These are phyloP conservation scores for Selenicereus undatus DNA, from an alignment of 148 eudicot genomes.

Conservation along the genomic window DNA sequence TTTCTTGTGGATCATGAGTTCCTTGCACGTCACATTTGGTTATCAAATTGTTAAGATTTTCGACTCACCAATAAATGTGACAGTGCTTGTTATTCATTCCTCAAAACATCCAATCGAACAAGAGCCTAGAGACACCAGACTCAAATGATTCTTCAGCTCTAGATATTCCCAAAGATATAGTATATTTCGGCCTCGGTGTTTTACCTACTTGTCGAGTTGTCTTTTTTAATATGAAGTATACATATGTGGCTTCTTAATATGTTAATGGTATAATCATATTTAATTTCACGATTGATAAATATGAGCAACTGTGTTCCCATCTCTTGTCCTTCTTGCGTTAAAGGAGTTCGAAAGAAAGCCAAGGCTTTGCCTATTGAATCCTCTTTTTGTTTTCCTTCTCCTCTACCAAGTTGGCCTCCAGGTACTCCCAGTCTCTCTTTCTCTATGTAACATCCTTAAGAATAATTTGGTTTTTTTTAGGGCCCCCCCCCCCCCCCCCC, in stretches of 20 bases:
- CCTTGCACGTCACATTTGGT: slow-evolving; percentile 19
- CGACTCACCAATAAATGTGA: not conserved
- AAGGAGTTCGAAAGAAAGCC: not conserved
- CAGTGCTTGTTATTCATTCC: not conserved
- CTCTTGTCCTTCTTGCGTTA: not conserved
- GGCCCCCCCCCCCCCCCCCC: no score
- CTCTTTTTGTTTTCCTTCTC: slow-evolving; percentile 32
- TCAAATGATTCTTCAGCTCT: no score
- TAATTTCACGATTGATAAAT: not conserved
- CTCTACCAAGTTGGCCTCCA: slow-evolving; percentile 33
- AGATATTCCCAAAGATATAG: no score
- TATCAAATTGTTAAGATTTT: not conserved
- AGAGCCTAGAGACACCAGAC: not conserved
- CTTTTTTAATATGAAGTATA: no score
- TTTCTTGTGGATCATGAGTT: not conserved
- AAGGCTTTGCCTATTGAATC: slow-evolving; percentile 28
- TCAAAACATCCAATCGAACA: not conserved
- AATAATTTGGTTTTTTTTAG: no score
- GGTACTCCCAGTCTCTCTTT: slow-evolving; percentile 16
- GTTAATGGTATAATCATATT: not conserved
- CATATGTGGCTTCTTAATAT: no score
- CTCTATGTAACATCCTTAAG: not conserved
- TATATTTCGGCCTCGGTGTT: not conserved
- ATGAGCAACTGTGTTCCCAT: slow-evolving; percentile 28
- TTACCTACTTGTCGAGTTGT: no score